Percentiles rank a stretch among this genome's conserved stretches.
Evolutionary conservation across 345 rosid species (phyloP).

Genomic region (Lumnitzera littorea): DNA sequence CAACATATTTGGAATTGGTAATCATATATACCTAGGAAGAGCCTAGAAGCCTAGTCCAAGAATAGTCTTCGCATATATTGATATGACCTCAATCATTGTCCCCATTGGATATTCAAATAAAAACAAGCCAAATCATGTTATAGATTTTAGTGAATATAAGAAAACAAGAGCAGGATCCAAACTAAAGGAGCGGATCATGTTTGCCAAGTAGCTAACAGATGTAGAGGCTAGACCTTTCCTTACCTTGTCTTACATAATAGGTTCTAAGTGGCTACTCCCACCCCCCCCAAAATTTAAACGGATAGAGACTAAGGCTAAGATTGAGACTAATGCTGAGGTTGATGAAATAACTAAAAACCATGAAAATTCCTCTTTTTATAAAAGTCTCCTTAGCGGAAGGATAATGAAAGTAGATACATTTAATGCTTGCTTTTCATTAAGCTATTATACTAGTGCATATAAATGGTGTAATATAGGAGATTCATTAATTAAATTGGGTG

Average conservation of each 20-base stretch:
- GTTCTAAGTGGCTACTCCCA: conserved; percentile 64
- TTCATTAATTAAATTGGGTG: too few relatives aligned
- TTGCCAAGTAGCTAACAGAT: conserved; percentile 22
- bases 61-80: conserved; percentile 43
- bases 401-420: too few relatives aligned
- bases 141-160: conserved; percentile 50
- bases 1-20: conserved; percentile 33
- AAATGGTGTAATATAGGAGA: too few relatives aligned
- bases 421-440: too few relatives aligned
- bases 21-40: conserved; percentile 43
- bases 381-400: too few relatives aligned
- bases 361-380: too few relatives aligned
- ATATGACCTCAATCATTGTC: conserved; percentile 27
- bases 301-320: too few relatives aligned
- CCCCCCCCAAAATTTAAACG: conserved; percentile 26
- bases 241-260: conserved; percentile 35
- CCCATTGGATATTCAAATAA: conserved; percentile 46
- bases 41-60: conserved; percentile 48
- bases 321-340: too few relatives aligned
- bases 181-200: conserved; percentile 16
- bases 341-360: too few relatives aligned
- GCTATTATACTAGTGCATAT: too few relatives aligned
- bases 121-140: conserved; percentile 15
- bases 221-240: conserved; percentile 28
- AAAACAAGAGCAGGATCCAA: conserved; percentile 38